These are phyloP conservation scores for Gentiana dahurica DNA, from an alignment of 257 asterid species.

Conservation along the genomic window DNA sequence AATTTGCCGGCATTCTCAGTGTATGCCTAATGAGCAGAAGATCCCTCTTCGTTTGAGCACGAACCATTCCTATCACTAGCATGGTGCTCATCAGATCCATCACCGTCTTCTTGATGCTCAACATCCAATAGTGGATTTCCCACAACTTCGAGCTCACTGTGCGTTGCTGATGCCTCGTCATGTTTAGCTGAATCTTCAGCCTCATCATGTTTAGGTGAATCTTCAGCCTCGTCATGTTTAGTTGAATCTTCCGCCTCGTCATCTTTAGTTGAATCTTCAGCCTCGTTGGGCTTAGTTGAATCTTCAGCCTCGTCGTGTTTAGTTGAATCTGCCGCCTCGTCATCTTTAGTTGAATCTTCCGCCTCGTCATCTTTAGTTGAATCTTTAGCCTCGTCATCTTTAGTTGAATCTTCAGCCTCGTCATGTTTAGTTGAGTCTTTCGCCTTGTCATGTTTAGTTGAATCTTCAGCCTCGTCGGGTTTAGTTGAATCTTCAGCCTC, in stretches of 20 bases:
- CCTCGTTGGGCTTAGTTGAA: no score
- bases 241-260: neutral
- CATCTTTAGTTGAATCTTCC: no score
- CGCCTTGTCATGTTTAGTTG: conserved; percentile 15
- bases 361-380: no score
- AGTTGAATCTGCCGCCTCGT: no score
- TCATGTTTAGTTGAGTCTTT: no score
- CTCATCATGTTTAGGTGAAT: conserved; percentile 1
- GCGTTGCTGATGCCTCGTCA: conserved; percentile 17
- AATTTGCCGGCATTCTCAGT: no score
- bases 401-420: no score
- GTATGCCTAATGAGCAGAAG: conserved; percentile 5
- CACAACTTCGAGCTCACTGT: conserved; percentile 3
- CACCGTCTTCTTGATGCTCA: conserved; percentile 6
- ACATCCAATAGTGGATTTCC: conserved; percentile 15
- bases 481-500: conserved; percentile 7
- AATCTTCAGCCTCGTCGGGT: no score
- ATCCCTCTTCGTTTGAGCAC: conserved; percentile 10
- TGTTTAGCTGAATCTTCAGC: neutral
- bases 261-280: neutral
- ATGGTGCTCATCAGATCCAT: conserved; percentile 11
- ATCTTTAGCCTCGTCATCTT: no score
- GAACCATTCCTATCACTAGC: conserved; percentile 1
- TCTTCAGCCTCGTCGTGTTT: no score
- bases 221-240: conserved; percentile 3